Evolutionary conservation across 148 eudicot genomes (phyloP).

Genomic region (Limonium bicolor): DNA sequence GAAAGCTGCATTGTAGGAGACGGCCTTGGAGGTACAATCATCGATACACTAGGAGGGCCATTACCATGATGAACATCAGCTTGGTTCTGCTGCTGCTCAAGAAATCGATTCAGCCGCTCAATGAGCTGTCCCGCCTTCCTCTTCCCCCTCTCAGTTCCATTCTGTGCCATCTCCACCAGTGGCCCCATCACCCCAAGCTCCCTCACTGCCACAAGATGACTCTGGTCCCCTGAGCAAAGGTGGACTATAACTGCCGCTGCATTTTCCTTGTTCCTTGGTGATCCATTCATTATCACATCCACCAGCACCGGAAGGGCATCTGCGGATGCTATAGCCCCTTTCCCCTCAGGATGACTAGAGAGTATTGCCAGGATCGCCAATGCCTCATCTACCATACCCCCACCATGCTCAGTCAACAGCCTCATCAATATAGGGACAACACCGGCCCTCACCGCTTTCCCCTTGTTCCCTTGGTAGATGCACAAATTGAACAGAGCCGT

Average conservation of each 20-base stretch:
- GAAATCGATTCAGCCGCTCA: conserved; percentile 52
- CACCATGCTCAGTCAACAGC: conserved; percentile 64
- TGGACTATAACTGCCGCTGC: conserved; percentile 85
- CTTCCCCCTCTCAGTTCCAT: conserved; percentile 83
- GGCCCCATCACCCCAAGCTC: conserved; percentile 46
- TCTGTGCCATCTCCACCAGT: conserved; percentile 44
- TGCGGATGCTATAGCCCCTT: conserved; percentile 58
- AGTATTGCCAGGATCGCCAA: conserved; percentile 78
- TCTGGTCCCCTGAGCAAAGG: conserved; percentile 65
- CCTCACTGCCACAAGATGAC: conserved; percentile 40
- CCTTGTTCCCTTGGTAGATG: conserved; percentile 91
- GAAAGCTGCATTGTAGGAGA: not conserved
- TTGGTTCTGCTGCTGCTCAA: conserved; percentile 40
- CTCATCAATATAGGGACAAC: conserved; percentile 62
- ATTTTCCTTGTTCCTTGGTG: conserved; percentile 90
- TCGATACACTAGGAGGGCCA: conserved; percentile 18
- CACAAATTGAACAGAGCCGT: conserved; percentile 86
- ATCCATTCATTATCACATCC: conserved; percentile 60
- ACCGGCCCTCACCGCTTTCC: conserved; percentile 82
- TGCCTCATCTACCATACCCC: conserved; percentile 84
- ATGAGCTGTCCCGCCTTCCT: conserved; percentile 73
- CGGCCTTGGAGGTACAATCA: conserved; percentile 7
- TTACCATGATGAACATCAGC: too few species aligned
- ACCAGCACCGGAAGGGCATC: conserved; percentile 76
- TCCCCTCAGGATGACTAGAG: conserved; percentile 79